phyloP scores from a whole-genome alignment of 2,329 filamentous ascomycete species.

The Botrytis porri region DNA sequence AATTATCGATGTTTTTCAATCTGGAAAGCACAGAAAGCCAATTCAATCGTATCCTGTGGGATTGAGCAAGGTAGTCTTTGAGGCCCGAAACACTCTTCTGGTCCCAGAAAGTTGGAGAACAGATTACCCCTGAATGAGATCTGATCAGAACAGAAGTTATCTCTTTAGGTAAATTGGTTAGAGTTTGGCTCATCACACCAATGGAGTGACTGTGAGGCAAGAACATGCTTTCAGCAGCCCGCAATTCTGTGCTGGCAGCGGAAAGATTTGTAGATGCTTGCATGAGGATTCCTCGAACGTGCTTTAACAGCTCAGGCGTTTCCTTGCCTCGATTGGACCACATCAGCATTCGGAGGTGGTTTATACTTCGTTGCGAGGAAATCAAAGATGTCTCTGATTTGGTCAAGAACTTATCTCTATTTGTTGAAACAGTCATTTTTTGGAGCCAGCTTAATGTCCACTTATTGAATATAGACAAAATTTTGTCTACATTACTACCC shows the following conservation, averaged over 20 bases:
- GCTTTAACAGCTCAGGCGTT: not conserved
- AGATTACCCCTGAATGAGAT: slow-evolving; percentile 5
- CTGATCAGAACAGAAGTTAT: slow-evolving; percentile 14
- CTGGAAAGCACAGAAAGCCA: slow-evolving; percentile 29
- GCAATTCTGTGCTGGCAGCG: slow-evolving; percentile 6
- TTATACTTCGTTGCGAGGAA: not conserved
- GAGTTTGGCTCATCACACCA: slow-evolving; percentile 23
- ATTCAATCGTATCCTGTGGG: slow-evolving; percentile 3
- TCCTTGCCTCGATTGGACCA: not conserved
- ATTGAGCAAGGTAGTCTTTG: slow-evolving; percentile 5
- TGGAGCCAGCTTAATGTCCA: slow-evolving; percentile 25
- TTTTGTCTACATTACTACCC: slow-evolving; percentile 15
- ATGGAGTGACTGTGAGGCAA: slow-evolving; percentile 17
- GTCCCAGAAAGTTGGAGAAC: not conserved
- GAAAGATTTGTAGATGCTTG: not conserved
- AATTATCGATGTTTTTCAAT: slow-evolving; percentile 17
- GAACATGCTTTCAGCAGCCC: slow-evolving; percentile 9
- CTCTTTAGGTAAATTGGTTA: slow-evolving; percentile 21
- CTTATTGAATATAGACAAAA: slow-evolving; percentile 23
- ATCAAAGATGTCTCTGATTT: slow-evolving; percentile 7
- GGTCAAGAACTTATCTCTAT: not conserved
- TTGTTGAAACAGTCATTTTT: not conserved
- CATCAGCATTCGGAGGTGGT: not conserved
- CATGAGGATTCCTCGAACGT: not conserved
- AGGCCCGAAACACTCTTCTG: not conserved